A percentile compares a stretch with the other conserved stretches of the same genome.
Evolutionary conservation across 371 early-diverging fungal genomes (phyloP).

Genomic region (Mucor piriformis): DNA sequence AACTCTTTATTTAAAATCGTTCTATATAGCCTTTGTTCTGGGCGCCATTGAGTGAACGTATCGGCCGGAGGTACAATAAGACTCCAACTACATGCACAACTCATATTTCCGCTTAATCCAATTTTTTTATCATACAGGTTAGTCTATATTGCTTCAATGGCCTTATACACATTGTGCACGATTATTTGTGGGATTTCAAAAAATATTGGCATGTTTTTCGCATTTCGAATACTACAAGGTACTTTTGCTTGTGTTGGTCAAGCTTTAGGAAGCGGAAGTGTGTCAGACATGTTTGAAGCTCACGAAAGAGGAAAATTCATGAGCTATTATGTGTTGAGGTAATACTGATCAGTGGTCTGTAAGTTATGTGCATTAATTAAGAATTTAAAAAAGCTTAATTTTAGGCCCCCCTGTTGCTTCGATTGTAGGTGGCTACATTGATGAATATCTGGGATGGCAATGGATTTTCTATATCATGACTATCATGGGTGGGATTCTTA

Average conservation of each 20-base stretch:
- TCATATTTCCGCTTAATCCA: neutral
- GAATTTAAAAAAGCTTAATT: conserved; percentile 34
- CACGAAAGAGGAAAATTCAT: conserved; percentile 44
- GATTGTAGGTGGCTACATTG: conserved; percentile 57
- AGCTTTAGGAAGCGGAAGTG: conserved; percentile 47
- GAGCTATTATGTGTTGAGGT: conserved; percentile 42
- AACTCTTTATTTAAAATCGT: too few relatives aligned
- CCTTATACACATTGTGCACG: conserved; percentile 33
- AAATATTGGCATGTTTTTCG: conserved; percentile 39
- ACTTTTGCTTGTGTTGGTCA: conserved; percentile 38
- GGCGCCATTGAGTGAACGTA: conserved; percentile 41
- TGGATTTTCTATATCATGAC: conserved; percentile 59
- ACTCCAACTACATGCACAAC: too few relatives aligned
- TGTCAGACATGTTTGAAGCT: conserved; percentile 40
- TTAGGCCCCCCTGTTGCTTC: conserved; percentile 60
- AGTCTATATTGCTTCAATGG: conserved; percentile 5
- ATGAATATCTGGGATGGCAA: conserved; percentile 57
- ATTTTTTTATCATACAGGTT: neutral
- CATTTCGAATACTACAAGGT: conserved; percentile 43
- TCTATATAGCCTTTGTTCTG: conserved; percentile 35
- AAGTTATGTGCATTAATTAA: neutral
- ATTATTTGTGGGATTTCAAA: conserved; percentile 38
- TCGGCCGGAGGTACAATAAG: conserved; percentile 36
- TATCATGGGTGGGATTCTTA: conserved; percentile 52
- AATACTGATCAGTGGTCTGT: too few relatives aligned